A percentile compares a stretch with the other conserved stretches of the same genome.
These are phyloP conservation scores for Lentinula lateritia DNA, from an alignment of 768 basidiomycete species.

Conservation along the genomic window DNA sequence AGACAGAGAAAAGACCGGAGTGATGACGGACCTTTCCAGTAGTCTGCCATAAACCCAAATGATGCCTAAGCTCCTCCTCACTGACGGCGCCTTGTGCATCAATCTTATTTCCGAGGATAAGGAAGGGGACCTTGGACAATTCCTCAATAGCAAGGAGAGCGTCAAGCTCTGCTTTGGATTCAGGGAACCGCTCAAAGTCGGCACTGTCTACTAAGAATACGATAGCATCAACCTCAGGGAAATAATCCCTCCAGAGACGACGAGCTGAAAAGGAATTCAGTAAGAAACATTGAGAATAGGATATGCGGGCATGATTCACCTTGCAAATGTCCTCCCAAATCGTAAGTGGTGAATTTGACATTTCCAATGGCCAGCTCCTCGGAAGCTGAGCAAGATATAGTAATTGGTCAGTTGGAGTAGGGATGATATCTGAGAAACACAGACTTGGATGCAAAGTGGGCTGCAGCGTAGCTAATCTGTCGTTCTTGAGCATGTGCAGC, in stretches of 20 bases:
- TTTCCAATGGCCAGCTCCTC: constrained; percentile 99
- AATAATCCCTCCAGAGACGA: constrained; percentile 99
- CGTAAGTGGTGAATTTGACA: constrained; percentile 98
- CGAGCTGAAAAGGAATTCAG: constrained; percentile 53
- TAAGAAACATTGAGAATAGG: background rate
- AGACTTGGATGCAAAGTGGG: constrained; percentile 97
- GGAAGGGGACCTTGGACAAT: constrained; percentile 93
- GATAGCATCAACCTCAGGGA: constrained; percentile 99
- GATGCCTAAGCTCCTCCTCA: constrained; percentile 94
- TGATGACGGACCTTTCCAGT: constrained; percentile 81
- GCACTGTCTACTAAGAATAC: constrained; percentile 97
- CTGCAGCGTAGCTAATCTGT: constrained; percentile 93
- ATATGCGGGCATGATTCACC: constrained; percentile 39
- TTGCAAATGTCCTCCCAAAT: constrained; percentile 96
- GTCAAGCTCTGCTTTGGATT: constrained; percentile 96
- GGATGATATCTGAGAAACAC: constrained; percentile 16
- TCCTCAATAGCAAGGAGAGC: constrained; percentile 94
- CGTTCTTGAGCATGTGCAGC: constrained; percentile 99
- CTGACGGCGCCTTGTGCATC: constrained; percentile 97
- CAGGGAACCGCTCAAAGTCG: constrained; percentile 93
- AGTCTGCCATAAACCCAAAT: constrained; percentile 96
- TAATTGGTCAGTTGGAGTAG: constrained; percentile 5
- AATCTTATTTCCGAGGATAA: constrained; percentile 98
- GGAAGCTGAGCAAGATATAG: constrained; percentile 56
- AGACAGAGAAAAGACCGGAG: background rate